These are phyloP conservation scores for Xylariaceae sp. DNA, from an alignment of 2,329 filamentous ascomycete species.

Conservation along the genomic window DNA sequence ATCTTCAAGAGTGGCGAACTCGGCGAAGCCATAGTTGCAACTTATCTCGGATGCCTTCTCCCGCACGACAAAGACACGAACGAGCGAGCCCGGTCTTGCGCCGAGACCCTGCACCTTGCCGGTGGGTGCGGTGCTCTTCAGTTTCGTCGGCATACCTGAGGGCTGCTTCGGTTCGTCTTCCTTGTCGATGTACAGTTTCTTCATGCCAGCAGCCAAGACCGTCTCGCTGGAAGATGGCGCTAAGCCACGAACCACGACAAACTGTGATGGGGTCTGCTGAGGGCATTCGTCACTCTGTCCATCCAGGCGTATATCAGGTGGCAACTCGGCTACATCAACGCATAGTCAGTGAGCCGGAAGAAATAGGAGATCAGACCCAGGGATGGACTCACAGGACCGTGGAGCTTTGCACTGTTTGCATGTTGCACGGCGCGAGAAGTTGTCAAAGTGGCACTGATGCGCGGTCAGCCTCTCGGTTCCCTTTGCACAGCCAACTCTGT, in stretches of 20 bases:
- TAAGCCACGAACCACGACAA: conserved; percentile 68
- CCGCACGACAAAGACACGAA: conserved; percentile 70
- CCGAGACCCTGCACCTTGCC: conserved; percentile 57
- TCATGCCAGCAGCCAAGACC: conserved; percentile 65
- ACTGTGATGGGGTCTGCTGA: conserved; percentile 60
- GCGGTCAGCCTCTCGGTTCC: conserved; percentile 8
- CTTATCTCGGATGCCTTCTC: conserved; percentile 66
- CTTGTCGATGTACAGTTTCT: conserved; percentile 60
- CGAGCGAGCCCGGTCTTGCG: conserved; percentile 67
- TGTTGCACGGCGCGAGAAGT: conserved; percentile 31
- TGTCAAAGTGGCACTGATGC: conserved; percentile 31
- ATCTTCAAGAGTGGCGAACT: conserved; percentile 72
- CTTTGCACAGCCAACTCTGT: not conserved
- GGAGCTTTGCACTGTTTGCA: conserved; percentile 34
- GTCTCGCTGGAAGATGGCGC: conserved; percentile 67
- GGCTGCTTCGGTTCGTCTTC: conserved; percentile 46
- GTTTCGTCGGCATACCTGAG: conserved; percentile 44
- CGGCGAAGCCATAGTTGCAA: conserved; percentile 78
- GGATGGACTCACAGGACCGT: conserved; percentile 30
- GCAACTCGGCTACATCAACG: conserved; percentile 26
- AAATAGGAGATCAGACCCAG: too few relatives aligned
- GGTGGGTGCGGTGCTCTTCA: conserved; percentile 55
- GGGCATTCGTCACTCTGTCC: conserved; percentile 44
- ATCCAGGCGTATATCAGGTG: conserved; percentile 37
- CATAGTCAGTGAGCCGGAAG: not conserved